Evolutionary conservation across 257 asterid genomes (phyloP).

Genomic region (Fraxinus anomala): DNA sequence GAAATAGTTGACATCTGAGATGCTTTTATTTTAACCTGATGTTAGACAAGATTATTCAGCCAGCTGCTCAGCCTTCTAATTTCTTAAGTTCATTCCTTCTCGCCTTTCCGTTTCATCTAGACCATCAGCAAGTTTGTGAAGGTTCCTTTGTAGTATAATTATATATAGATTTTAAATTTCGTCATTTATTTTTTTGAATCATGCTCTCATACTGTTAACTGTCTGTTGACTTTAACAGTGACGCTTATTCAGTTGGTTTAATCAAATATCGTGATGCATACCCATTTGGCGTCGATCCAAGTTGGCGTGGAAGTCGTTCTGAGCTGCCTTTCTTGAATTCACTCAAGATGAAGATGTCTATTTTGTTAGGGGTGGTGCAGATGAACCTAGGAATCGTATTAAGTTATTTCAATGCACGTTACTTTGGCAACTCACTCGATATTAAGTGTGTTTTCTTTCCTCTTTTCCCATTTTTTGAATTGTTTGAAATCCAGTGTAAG

Average conservation of each 20-base stretch:
- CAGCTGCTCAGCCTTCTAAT: not conserved
- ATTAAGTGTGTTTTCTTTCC: slow-evolving; percentile 55
- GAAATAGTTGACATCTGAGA: slow-evolving; percentile 1
- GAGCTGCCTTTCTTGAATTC: slow-evolving; percentile 95
- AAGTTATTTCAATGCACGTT: slow-evolving; percentile 82
- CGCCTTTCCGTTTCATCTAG: slow-evolving; percentile 5
- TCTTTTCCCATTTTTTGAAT: slow-evolving; percentile 1
- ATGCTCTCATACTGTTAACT: slow-evolving; percentile 20
- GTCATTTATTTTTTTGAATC: slow-evolving; percentile 16
- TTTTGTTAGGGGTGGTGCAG: slow-evolving; percentile 84
- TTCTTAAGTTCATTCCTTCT: no score
- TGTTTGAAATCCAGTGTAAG: slow-evolving; percentile 21
- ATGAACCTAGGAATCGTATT: slow-evolving; percentile 92
- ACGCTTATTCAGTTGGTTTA: slow-evolving; percentile 66
- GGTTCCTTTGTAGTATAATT: slow-evolving; percentile 2
- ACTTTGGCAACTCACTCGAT: slow-evolving; percentile 66
- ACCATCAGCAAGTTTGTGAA: not conserved
- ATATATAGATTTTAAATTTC: slow-evolving; percentile 13
- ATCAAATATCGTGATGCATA: slow-evolving; percentile 65
- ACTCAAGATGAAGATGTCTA: slow-evolving; percentile 90
- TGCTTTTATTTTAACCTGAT: slow-evolving; percentile 10
- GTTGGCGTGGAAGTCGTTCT: slow-evolving; percentile 95
- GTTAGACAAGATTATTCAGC: slow-evolving; percentile 5
- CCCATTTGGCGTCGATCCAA: slow-evolving; percentile 97
- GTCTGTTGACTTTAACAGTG: slow-evolving; percentile 51